Conservation (phyloP, 1,284 basidiomycete species). For the Neonothopanus nambi region DNA sequence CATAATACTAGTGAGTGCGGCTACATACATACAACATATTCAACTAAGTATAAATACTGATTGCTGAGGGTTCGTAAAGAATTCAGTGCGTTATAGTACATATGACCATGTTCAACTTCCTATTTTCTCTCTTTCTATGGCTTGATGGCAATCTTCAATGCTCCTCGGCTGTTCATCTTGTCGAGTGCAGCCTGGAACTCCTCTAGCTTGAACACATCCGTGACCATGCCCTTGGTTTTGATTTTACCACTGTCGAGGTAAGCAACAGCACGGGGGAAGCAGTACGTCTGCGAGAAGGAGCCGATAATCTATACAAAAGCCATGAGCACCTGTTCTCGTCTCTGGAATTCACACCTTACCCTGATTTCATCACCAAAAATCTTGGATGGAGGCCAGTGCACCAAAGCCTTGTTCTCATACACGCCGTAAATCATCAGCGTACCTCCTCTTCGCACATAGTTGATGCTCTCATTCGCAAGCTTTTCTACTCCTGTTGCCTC, state of each 20-base stretch:
- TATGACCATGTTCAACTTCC: too few species aligned
- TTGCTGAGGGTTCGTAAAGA: too few species aligned
- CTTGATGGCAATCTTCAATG: constrained; percentile 70
- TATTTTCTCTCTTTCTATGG: constrained; percentile 18
- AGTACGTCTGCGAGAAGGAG: constrained; percentile 83
- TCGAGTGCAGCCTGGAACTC: constrained; percentile 83
- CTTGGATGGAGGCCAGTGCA: constrained; percentile 33
- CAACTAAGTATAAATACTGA: too few species aligned
- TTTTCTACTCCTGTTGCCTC: constrained; percentile 86
- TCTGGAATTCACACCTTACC: constrained; percentile 38
- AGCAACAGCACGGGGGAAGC: constrained; percentile 87
- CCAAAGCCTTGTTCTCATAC: constrained; percentile 57
- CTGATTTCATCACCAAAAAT: constrained; percentile 87
- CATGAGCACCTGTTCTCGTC: background rate
- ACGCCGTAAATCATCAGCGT: constrained; percentile 76
- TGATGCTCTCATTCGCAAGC: constrained; percentile 78
- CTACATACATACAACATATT: too few species aligned
- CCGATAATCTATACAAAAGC: constrained; percentile 67
- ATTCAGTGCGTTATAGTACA: too few species aligned
- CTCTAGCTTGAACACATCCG: constrained; percentile 74
- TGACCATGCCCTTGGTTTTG: constrained; percentile 82
- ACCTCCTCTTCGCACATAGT: constrained; percentile 82
- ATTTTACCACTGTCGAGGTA: constrained; percentile 86
- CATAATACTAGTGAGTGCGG: too few species aligned
- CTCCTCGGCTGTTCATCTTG: constrained; percentile 77